Evolutionary conservation across 345 rosid species (phyloP).

Genomic region (Heritiera littoralis): DNA sequence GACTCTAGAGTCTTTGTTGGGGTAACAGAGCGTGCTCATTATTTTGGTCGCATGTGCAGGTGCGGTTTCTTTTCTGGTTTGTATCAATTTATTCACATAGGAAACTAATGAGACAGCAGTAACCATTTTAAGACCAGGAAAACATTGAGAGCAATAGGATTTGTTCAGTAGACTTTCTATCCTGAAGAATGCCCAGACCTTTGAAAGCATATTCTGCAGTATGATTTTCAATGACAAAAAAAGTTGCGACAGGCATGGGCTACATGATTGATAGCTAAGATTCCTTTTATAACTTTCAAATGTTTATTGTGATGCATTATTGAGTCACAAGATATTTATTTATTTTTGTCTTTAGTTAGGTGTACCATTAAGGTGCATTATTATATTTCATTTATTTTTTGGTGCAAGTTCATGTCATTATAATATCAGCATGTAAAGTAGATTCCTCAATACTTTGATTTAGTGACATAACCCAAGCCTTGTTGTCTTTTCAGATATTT

Average conservation of each 20-base stretch:
- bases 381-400: no score
- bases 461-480: no score
- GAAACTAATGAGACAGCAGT: background rate
- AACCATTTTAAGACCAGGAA: background rate
- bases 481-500: no score
- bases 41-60: slow-evolving; percentile 97
- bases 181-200: background rate
- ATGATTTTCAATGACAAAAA: background rate
- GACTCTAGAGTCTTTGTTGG: slow-evolving; percentile 95
- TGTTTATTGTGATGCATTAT: no score
- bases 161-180: background rate
- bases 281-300: no score
- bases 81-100: background rate
- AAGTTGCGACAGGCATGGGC: background rate
- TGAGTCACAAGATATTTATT: no score
- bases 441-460: no score
- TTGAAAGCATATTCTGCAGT: background rate
- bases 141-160: no score
- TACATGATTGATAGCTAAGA: background rate
- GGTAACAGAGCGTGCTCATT: slow-evolving; percentile 96
- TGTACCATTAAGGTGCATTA: no score
- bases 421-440: no score
- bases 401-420: no score
- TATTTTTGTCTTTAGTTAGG: no score
- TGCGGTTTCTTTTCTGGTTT: slow-evolving; percentile 32